Conservation (phyloP, 768 basidiomycete genomes). For the Boletus vinaceobasis region DNA sequence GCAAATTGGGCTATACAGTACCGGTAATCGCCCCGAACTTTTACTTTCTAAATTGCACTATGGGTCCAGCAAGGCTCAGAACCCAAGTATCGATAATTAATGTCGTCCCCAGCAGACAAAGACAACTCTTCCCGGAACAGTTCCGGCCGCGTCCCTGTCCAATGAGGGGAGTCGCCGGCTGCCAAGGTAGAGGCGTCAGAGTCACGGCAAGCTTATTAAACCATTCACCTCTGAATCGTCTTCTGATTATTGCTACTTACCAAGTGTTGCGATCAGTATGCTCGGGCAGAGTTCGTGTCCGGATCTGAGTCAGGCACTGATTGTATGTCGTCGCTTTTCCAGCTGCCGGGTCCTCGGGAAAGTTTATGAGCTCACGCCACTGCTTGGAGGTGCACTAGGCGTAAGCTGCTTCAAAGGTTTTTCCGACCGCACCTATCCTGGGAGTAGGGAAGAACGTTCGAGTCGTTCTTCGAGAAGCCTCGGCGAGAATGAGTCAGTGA, state of each 20-base stretch:
- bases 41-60: neutral
- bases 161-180: neutral
- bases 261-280: neutral
- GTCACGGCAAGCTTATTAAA: neutral
- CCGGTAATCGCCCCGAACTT: neutral
- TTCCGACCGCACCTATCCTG: slow-evolving; percentile 13
- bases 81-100: neutral
- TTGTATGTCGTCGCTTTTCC: neutral
- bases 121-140: neutral
- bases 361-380: neutral
- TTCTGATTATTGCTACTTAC: too few species aligned
- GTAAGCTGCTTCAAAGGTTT: neutral
- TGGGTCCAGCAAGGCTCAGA: too few species aligned
- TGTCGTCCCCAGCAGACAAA: too few species aligned
- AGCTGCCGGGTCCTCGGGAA: neutral
- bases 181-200: neutral
- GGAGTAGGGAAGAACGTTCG: neutral
- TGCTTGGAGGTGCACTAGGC: neutral
- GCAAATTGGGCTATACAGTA: neutral
- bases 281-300: neutral
- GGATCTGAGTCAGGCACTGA: neutral
- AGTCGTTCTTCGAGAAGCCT: slow-evolving; percentile 1
- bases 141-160: neutral
- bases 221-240: neutral
- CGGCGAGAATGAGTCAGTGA: slow-evolving; percentile 10